phyloP scores from a whole-genome alignment of 1,284 basidiomycete species.

The Trametes hirsuta region DNA sequence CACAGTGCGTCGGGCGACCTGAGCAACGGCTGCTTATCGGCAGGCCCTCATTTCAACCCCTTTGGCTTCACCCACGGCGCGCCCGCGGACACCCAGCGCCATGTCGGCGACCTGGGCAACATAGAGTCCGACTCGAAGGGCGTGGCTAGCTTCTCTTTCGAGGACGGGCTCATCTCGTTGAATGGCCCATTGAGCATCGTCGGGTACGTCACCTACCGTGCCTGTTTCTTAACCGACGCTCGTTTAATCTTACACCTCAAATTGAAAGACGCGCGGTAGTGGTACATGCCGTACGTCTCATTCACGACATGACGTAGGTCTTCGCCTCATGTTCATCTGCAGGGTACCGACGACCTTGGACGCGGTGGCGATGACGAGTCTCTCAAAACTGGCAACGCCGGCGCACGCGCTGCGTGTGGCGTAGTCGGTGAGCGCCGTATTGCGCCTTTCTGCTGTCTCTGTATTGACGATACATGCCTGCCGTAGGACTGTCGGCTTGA shows the following conservation, averaged over 20 bases:
- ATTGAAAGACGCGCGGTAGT: conserved; percentile 56
- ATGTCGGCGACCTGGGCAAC: conserved; percentile 82
- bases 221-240: neutral
- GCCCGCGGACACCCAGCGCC: conserved; percentile 58
- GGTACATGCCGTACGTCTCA: conserved; percentile 56
- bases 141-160: conserved; percentile 58
- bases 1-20: conserved; percentile 70
- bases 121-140: conserved; percentile 66
- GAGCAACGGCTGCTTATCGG: conserved; percentile 67
- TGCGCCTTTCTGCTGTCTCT: neutral
- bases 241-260: neutral
- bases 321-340: neutral
- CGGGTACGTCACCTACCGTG: conserved; percentile 49
- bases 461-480: no score
- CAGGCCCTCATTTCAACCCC: conserved; percentile 82
- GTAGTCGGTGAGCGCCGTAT: conserved; percentile 57
- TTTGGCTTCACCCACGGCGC: conserved; percentile 67
- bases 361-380: conserved; percentile 68
- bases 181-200: conserved; percentile 73
- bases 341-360: conserved; percentile 79
- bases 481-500: neutral
- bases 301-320: neutral
- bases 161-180: conserved; percentile 66
- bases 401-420: conserved; percentile 73
- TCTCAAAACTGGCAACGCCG: conserved; percentile 76